Conservation (phyloP, 164 flowering plant genomes). For the Annona cherimola region DNA sequence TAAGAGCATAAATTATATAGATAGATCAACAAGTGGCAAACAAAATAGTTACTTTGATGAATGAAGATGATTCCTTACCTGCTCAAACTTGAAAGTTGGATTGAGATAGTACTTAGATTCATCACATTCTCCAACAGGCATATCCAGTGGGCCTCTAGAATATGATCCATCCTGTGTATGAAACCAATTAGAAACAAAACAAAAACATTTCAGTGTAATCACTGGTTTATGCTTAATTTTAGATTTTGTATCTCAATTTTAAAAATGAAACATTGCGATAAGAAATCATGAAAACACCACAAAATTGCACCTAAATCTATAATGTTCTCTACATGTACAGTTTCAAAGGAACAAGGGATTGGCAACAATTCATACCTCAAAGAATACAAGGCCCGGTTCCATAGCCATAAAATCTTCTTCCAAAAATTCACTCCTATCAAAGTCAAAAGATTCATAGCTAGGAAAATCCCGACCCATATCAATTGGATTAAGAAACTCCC, state of each 20-base stretch:
- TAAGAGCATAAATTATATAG: too few relatives aligned
- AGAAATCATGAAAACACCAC: too few relatives aligned
- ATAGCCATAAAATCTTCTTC: constrained; percentile 87
- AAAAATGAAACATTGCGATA: too few relatives aligned
- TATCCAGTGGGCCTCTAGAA: constrained; percentile 92
- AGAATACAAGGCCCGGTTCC: constrained; percentile 92
- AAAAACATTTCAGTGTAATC: too few relatives aligned
- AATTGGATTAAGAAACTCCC: constrained; percentile 13
- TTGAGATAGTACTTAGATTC: constrained; percentile 65
- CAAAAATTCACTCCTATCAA: constrained; percentile 67
- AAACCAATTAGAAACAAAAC: background rate
- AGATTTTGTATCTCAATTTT: too few relatives aligned
- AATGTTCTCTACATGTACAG: too few relatives aligned
- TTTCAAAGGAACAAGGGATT: background rate
- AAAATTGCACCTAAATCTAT: too few relatives aligned
- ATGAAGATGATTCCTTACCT: constrained; percentile 39
- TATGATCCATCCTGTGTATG: constrained; percentile 90
- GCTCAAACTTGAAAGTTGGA: constrained; percentile 91
- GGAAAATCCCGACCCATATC: constrained; percentile 34
- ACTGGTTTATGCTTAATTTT: too few relatives aligned
- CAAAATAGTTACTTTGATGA: background rate
- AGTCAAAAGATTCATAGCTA: constrained; percentile 58
- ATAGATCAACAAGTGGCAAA: background rate
- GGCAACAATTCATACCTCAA: constrained; percentile 60
- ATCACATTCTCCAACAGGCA: constrained; percentile 70